Evolutionary conservation across 441 rosid species (phyloP).

Genomic region (Raphanus hybrid): DNA sequence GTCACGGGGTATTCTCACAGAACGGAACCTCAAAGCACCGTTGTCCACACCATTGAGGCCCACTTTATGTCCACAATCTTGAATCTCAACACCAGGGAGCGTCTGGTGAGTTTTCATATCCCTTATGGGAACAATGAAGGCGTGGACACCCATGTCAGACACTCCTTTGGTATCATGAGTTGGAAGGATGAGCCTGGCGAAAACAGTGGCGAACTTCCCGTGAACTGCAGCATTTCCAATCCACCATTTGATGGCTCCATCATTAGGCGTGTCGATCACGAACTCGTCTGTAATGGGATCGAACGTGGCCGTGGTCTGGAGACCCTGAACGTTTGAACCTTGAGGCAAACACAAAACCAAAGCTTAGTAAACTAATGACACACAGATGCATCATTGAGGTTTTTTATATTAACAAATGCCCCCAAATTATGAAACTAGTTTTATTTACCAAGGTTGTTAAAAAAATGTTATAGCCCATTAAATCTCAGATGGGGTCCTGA

Average conservation of each 20-base stretch:
- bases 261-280: conserved; percentile 80
- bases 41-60: conserved; percentile 97
- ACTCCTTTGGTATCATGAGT: conserved; percentile 75
- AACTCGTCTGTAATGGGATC: conserved; percentile 87
- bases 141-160: conserved; percentile 96
- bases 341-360: conserved; percentile 30
- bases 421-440: neutral
- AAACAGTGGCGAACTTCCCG: conserved; percentile 97
- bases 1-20: conserved; percentile 93
- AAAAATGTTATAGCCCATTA: neutral
- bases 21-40: conserved; percentile 85
- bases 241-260: conserved; percentile 99
- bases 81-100: conserved; percentile 88
- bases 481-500: neutral
- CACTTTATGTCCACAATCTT: conserved; percentile 95
- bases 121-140: conserved; percentile 94
- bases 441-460: neutral
- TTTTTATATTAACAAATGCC: neutral
- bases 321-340: conserved; percentile 96
- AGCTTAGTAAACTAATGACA: conserved; percentile 13
- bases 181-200: conserved; percentile 84
- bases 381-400: neutral
- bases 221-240: conserved; percentile 99
- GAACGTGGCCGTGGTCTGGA: conserved; percentile 86
- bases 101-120: conserved; percentile 81